These are phyloP conservation scores for Geotrichum klebahnii DNA, from an alignment of 1,139 yeast genomes.

Conservation along the genomic window DNA sequence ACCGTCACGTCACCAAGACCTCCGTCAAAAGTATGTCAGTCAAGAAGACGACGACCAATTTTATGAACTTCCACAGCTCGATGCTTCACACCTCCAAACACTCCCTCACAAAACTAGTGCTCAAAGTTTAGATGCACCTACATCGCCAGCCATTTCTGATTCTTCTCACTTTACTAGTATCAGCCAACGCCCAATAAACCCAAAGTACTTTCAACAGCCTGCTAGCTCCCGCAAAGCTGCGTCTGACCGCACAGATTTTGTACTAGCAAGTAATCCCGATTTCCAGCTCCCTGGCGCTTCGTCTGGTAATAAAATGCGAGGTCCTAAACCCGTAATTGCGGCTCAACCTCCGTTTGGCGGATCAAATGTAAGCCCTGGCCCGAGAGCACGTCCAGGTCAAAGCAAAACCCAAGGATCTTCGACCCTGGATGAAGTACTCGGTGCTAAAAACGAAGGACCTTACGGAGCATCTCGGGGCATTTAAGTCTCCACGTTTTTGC, in stretches of 20 bases:
- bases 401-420: constrained; percentile 17
- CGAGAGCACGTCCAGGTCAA: constrained; percentile 16
- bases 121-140: constrained; percentile 14
- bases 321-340: background rate
- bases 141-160: constrained; percentile 28
- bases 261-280: constrained; percentile 38
- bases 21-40: background rate
- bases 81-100: constrained; percentile 7
- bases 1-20: background rate
- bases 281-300: constrained; percentile 30
- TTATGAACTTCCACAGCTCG: background rate
- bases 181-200: constrained; percentile 73
- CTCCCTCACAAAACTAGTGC: background rate
- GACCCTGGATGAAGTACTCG: background rate
- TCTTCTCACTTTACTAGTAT: constrained; percentile 72
- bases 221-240: constrained; percentile 18
- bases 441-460: constrained; percentile 22
- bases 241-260: constrained; percentile 33
- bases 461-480: constrained; percentile 23
- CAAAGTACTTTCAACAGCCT: constrained; percentile 43
- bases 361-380: constrained; percentile 14
- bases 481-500: background rate
- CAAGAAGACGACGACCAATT: background rate
- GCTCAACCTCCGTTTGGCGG: constrained; percentile 17
- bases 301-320: background rate